Base-by-base conservation (phyloP, 306 rosid species). In the Dicorynia guianensis region DNA sequence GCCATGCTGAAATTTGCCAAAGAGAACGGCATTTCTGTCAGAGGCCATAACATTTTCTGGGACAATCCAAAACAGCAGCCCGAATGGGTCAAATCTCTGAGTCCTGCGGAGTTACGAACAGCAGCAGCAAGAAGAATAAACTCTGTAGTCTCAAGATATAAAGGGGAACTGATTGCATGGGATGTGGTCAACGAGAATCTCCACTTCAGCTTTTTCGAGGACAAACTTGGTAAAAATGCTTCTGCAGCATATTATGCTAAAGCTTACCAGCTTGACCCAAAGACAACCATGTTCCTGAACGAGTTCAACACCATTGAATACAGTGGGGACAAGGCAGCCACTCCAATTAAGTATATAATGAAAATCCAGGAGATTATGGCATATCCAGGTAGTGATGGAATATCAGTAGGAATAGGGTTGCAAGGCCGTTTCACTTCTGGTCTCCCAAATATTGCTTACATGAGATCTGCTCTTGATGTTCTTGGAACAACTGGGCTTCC, bases 1-100 rank as follows among this genome's bases (percentile, higher is more conserved):
- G 87, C 91, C 82, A 89, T 89, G 97, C 17, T 89, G 15, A 33
- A 77, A 39, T 87, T 89, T 38, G 12, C 84, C 63, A 80, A 83
- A 67, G 54, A 81, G n/a, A 66, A 89, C 39, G 84, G 69, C 34
- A 86, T 91, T 72, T 42, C 75, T 53, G 81, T 89, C 48, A 84
- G 95, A 77, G 97, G 97, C 6, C 97, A 91, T 64, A 89, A 79
- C 70, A 74, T 91, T 25, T 86, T 91, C 58, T 91, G 97, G 97
- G 91, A 89, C 73, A 2, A 87, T 30, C 69, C 60, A 5, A 75
- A 44, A 0, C 2, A 12, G 12, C 89, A 91, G 50, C 89, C 89
- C 20, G 33, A 65, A 2, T 91, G 97, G 97, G 97, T 87, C 63
- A 79, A 81, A 49, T 55, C 85, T 47, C 78, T 89, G 25, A 79